These are phyloP conservation scores for Lecanicillium sp. DNA, from an alignment of 2,329 filamentous ascomycete species.

Conservation along the genomic window DNA sequence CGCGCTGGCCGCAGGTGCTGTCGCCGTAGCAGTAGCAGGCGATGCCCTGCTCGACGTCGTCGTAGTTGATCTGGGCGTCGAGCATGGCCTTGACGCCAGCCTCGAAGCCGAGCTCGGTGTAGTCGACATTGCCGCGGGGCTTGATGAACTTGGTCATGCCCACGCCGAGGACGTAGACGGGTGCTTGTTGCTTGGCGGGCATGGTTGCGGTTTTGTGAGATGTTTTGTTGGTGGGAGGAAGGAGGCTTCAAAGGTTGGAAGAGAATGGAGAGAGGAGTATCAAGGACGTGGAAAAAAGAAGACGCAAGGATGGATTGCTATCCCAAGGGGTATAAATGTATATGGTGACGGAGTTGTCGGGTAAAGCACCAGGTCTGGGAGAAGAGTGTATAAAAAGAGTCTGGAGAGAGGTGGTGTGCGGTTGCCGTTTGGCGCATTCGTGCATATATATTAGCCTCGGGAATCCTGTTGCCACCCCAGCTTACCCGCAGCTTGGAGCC, in stretches of 20 bases:
- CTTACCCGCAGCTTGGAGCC: too few species aligned
- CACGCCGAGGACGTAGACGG: constrained; percentile 85
- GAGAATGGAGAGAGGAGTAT: background rate
- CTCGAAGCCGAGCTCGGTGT: constrained; percentile 90
- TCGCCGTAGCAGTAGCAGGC: constrained; percentile 99
- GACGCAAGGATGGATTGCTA: constrained; percentile 1
- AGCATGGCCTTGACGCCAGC: constrained; percentile 82
- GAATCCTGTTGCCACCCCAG: too few species aligned
- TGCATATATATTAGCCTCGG: too few species aligned
- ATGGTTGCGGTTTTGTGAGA: constrained; percentile 23
- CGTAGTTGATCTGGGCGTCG: constrained; percentile 87
- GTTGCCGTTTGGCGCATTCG: too few species aligned
- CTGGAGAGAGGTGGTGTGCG: too few species aligned
- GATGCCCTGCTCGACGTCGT: constrained; percentile 88
- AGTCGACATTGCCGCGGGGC: constrained; percentile 87
- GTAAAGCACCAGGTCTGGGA: too few species aligned
- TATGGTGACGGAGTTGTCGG: too few species aligned
- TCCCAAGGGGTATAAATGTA: too few species aligned
- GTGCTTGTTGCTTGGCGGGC: constrained; percentile 42
- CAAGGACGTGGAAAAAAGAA: background rate
- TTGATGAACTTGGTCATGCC: constrained; percentile 99
- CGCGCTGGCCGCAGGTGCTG: constrained; percentile 87
- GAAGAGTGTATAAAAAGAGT: too few species aligned
- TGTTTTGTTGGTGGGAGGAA: background rate
- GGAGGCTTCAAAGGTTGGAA: constrained; percentile 1